A percentile compares a stretch with the other conserved stretches of the same genome.
These are phyloP conservation scores for Brassica incana DNA, from an alignment of 345 rosid genomes.

Conservation along the genomic window DNA sequence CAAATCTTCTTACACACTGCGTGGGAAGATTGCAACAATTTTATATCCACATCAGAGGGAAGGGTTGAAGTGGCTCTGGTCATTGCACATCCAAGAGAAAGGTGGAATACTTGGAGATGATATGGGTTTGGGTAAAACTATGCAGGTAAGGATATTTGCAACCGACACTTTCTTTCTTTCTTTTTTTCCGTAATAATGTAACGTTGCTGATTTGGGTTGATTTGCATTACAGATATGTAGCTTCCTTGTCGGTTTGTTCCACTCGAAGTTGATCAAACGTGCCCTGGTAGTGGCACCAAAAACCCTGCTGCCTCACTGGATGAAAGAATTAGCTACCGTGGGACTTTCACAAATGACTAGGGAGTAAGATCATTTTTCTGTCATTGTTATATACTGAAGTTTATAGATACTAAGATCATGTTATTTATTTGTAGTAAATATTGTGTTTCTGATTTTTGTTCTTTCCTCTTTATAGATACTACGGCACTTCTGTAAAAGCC, in stretches of 20 bases:
- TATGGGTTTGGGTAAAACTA: slow-evolving; percentile 99
- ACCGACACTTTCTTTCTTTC: neutral
- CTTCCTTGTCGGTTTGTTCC: slow-evolving; percentile 86
- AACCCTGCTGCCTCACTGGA: slow-evolving; percentile 93
- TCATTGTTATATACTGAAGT: neutral
- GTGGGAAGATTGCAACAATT: slow-evolving; percentile 59
- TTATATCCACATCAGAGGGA: slow-evolving; percentile 86
- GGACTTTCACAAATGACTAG: slow-evolving; percentile 82
- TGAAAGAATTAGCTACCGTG: slow-evolving; percentile 82
- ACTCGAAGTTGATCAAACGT: slow-evolving; percentile 75
- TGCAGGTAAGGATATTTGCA: slow-evolving; percentile 66
- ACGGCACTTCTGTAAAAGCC: slow-evolving; percentile 65
- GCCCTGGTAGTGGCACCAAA: slow-evolving; percentile 91
- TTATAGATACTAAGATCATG: neutral
- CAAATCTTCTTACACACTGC: slow-evolving; percentile 53
- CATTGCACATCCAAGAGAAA: slow-evolving; percentile 80
- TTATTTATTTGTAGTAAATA: neutral
- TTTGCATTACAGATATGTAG: slow-evolving; percentile 71
- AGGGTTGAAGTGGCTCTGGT: slow-evolving; percentile 95
- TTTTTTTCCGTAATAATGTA: neutral
- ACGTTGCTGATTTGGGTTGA: slow-evolving; percentile 11
- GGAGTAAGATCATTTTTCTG: slow-evolving; percentile 59
- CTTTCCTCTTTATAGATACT: slow-evolving; percentile 56
- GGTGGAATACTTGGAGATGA: slow-evolving; percentile 99
- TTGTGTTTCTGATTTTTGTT: slow-evolving; percentile 3